phyloP scores from a whole-genome alignment of 2,329 filamentous ascomycete genomes.

The Colletotrichum abscissum region DNA sequence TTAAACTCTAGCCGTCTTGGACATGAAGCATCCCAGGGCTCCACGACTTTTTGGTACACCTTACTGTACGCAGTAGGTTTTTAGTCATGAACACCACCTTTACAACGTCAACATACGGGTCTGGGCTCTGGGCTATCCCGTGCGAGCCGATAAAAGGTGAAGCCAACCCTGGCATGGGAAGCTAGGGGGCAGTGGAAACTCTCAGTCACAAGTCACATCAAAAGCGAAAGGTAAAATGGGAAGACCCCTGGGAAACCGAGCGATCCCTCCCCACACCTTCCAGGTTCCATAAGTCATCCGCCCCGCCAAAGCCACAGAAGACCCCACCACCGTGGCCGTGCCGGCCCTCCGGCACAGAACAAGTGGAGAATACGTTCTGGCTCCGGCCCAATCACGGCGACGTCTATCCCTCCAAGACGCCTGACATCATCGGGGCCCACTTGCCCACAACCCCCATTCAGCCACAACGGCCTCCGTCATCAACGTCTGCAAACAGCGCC shows the following conservation, averaged over 20 bases:
- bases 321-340: slow-evolving; percentile 21
- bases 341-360: background rate
- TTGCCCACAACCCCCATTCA: slow-evolving; percentile 15
- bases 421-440: slow-evolving; percentile 28
- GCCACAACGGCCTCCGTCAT: slow-evolving; percentile 32
- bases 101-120: background rate
- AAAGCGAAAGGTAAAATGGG: background rate
- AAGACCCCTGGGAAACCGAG: slow-evolving; percentile 5
- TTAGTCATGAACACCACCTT: slow-evolving; percentile 20
- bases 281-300: background rate
- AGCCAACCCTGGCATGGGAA: background rate
- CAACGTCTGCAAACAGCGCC: slow-evolving; percentile 29
- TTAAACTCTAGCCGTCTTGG: slow-evolving; percentile 8
- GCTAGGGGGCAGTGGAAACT: background rate
- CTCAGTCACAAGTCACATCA: background rate
- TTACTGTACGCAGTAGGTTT: background rate
- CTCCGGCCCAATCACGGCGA: slow-evolving; percentile 19
- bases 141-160: background rate
- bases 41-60: background rate
- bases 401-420: slow-evolving; percentile 6
- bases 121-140: slow-evolving; percentile 1
- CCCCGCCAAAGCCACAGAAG: slow-evolving; percentile 24
- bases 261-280: slow-evolving; percentile 12
- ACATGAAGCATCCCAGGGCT: background rate
- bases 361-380: slow-evolving; percentile 3